phyloP scores from a whole-genome alignment of 2,329 filamentous ascomycete species.

The Talaromyces sp. region DNA sequence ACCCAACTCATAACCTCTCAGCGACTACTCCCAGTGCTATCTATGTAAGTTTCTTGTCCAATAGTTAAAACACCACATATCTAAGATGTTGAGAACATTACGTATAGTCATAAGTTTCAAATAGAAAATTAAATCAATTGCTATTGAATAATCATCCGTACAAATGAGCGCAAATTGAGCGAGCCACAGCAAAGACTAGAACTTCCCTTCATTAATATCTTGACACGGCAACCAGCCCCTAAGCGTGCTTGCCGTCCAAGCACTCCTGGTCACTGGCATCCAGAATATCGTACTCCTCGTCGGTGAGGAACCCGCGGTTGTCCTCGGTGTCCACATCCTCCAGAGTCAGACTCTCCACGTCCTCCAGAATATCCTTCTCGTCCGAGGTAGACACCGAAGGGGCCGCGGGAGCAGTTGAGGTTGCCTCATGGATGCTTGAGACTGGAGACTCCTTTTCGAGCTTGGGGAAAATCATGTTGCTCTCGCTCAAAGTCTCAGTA shows the following conservation, averaged over 20 bases:
- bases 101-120: too few relatives aligned
- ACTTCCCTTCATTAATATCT: neutral
- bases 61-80: too few relatives aligned
- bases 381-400: conserved; percentile 39
- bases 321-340: conserved; percentile 23
- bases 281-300: conserved; percentile 96
- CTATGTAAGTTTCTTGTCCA: too few relatives aligned
- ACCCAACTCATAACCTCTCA: too few relatives aligned
- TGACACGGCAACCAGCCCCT: neutral
- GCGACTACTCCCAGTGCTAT: too few relatives aligned
- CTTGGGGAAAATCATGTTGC: conserved; percentile 94
- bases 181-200: neutral
- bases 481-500: conserved; percentile 32
- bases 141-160: neutral
- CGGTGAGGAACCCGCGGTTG: conserved; percentile 84
- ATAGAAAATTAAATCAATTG: too few relatives aligned
- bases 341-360: conserved; percentile 26
- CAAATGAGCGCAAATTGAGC: neutral
- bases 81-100: too few relatives aligned
- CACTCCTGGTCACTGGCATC: conserved; percentile 91
- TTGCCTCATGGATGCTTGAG: conserved; percentile 65
- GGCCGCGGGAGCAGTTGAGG: conserved; percentile 24
- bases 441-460: conserved; percentile 89
- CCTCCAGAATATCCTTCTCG: conserved; percentile 48
- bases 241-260: conserved; percentile 33